Conservation (phyloP, 2,329 filamentous ascomycete species). For the Hirsutella rhossiliensis region DNA sequence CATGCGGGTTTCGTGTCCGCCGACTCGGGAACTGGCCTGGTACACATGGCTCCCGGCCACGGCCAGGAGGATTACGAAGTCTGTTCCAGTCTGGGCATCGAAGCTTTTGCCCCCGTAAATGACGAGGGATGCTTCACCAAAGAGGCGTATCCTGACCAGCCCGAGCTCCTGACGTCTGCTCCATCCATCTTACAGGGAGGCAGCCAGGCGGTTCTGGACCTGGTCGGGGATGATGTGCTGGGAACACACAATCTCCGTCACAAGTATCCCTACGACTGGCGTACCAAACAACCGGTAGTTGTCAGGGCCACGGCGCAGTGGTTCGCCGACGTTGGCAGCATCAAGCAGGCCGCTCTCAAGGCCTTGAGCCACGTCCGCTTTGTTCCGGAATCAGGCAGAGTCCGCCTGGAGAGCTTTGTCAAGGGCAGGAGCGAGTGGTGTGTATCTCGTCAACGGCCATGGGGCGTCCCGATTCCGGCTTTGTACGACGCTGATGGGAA, state of each 20-base stretch:
- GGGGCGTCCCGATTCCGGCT: constrained; percentile 93
- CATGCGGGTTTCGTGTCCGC: constrained; percentile 82
- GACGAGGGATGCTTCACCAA: constrained; percentile 70
- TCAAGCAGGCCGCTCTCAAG: constrained; percentile 61
- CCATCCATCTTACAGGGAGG: constrained; percentile 62
- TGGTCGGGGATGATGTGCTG: constrained; percentile 56
- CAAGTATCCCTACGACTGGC: constrained; percentile 98
- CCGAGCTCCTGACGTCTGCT: constrained; percentile 50
- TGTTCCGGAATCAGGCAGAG: constrained; percentile 61
- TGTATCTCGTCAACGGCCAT: constrained; percentile 88
- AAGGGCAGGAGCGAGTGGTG: constrained; percentile 91
- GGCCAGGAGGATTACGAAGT: constrained; percentile 93
- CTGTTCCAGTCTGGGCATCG: constrained; percentile 58
- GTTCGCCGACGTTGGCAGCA: constrained; percentile 84
- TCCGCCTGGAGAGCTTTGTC: constrained; percentile 73
- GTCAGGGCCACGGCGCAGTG: constrained; percentile 90
- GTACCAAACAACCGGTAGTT: constrained; percentile 86
- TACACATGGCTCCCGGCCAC: constrained; percentile 88
- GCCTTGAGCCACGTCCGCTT: constrained; percentile 65
- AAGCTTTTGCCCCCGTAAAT: constrained; percentile 72
- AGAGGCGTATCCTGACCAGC: constrained; percentile 62
- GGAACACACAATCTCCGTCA: constrained; percentile 62
- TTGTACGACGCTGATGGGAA: constrained; percentile 64
- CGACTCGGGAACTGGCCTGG: constrained; percentile 86
- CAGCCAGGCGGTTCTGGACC: constrained; percentile 53